These are phyloP conservation scores for Scedosporium minutisporum DNA, from an alignment of 2,329 filamentous ascomycete species.

Conservation along the genomic window DNA sequence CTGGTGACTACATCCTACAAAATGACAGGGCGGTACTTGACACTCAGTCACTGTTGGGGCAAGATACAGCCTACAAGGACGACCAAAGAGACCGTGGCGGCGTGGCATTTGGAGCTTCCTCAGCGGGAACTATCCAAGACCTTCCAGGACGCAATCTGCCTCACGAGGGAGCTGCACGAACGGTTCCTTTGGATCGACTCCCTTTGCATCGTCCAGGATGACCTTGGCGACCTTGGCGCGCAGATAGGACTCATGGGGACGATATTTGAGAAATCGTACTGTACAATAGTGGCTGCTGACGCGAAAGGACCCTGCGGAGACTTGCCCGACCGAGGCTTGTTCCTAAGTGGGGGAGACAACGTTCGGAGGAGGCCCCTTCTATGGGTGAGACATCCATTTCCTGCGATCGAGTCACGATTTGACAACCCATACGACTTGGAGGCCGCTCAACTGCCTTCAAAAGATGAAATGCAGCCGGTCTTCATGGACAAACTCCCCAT, in stretches of 20 bases:
- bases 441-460: background rate
- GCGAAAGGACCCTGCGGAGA: background rate
- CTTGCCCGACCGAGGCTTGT: slow-evolving; percentile 1
- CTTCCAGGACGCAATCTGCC: slow-evolving; percentile 6
- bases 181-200: slow-evolving; percentile 11
- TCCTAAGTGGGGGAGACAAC: background rate
- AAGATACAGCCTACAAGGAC: slow-evolving; percentile 2
- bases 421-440: background rate
- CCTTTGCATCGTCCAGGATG: slow-evolving; percentile 10
- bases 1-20: background rate
- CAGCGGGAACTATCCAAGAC: slow-evolving; percentile 8
- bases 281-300: background rate
- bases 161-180: background rate
- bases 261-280: background rate
- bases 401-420: background rate
- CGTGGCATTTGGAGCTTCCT: slow-evolving; percentile 1
- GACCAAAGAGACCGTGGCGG: background rate
- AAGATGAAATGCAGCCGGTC: background rate
- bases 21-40: slow-evolving; percentile 2
- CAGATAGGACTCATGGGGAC: background rate
- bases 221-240: background rate
- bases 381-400: background rate
- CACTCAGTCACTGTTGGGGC: slow-evolving; percentile 11
- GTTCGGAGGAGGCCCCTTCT: background rate
- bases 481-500: background rate